These are phyloP conservation scores for Teunomyces funiuensis DNA, from an alignment of 805 yeast genomes.

Conservation along the genomic window DNA sequence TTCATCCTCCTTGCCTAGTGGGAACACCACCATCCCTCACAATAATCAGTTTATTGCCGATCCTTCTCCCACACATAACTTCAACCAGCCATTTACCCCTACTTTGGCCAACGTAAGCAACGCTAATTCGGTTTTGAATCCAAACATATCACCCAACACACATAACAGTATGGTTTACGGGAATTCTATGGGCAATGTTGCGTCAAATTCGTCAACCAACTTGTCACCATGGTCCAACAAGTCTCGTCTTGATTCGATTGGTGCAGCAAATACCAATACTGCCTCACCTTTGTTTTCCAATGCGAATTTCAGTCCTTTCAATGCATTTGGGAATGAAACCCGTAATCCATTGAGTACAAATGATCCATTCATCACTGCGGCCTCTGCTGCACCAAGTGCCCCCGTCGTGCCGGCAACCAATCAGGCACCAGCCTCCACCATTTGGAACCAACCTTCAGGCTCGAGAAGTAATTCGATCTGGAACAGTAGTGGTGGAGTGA, in stretches of 20 bases:
- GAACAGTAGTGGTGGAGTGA: conserved; percentile 17
- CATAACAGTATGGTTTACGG: conserved; percentile 9
- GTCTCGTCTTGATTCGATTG: conserved; percentile 12
- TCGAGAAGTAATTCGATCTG: conserved; percentile 31
- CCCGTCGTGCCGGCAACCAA: conserved; percentile 5
- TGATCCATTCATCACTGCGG: neutral
- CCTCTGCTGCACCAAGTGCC: conserved; percentile 1
- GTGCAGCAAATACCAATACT: neutral
- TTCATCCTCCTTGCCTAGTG: neutral
- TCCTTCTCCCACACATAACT: neutral
- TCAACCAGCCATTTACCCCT: conserved; percentile 1
- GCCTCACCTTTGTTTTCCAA: conserved; percentile 7
- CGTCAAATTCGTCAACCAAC: neutral
- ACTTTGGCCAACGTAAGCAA: conserved; percentile 1
- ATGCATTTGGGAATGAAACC: neutral
- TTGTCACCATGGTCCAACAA: conserved; percentile 15
- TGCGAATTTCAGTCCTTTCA: conserved; percentile 20
- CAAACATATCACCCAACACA: conserved; percentile 9
- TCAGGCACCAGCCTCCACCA: conserved; percentile 4
- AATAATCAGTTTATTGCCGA: conserved; percentile 1
- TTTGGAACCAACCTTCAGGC: conserved; percentile 16
- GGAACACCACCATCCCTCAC: conserved; percentile 8
- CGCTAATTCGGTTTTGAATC: neutral
- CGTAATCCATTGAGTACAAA: conserved; percentile 1
- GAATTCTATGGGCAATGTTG: neutral